Evolutionary conservation across 78 protist genomes (phyloP).

Genomic region (Monocercomonoides exilis): DNA sequence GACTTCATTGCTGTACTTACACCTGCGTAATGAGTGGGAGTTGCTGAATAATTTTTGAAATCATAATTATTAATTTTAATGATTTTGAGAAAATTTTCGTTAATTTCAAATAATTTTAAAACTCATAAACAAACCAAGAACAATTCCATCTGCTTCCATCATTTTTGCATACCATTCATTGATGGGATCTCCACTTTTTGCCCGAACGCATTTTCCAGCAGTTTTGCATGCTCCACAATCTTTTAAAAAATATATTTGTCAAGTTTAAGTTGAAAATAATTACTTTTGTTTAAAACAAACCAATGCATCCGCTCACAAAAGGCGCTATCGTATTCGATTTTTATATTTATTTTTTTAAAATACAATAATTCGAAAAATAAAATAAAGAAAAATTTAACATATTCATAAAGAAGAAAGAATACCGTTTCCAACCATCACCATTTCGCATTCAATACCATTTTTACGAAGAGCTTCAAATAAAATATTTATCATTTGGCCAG

Average conservation of each 20-base stretch:
- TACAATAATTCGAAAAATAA: too few species aligned
- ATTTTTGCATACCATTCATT: neutral
- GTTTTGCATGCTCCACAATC: neutral
- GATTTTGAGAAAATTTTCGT: too few species aligned
- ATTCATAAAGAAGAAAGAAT: neutral
- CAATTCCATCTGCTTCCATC: neutral
- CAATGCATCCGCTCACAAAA: neutral
- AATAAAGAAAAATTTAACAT: too few species aligned
- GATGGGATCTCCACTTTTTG: neutral
- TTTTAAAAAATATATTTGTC: too few species aligned
- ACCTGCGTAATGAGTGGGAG: neutral
- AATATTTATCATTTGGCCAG: neutral
- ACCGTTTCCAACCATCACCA: neutral
- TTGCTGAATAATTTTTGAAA: too few species aligned
- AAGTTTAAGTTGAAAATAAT: too few species aligned
- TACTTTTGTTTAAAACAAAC: too few species aligned
- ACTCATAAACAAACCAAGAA: neutral
- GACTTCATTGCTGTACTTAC: neutral
- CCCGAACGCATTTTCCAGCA: neutral
- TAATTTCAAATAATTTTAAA: too few species aligned
- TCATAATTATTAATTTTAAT: too few species aligned
- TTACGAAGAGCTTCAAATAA: neutral
- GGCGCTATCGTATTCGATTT: neutral
- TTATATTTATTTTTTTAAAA: too few species aligned
- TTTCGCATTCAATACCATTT: neutral